Evolutionary conservation across 176 grass and related monocot species (phyloP).

Genomic region (Carex parvula): DNA sequence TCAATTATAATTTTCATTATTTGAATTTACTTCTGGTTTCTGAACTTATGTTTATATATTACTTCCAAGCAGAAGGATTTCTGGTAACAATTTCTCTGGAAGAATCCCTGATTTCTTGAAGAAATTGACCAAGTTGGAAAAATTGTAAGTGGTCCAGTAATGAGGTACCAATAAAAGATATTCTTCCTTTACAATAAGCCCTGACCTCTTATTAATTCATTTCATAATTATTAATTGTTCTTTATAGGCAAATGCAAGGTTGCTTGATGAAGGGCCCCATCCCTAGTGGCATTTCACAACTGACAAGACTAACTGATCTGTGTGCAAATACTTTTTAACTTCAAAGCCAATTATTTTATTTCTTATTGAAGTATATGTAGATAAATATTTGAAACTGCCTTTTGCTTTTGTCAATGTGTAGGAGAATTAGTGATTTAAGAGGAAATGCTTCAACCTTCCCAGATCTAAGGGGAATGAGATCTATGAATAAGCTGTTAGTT

Average conservation of each 20-base stretch:
- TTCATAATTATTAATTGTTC: constrained; percentile 20
- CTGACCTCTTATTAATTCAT: neutral
- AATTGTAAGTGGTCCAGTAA: constrained; percentile 54
- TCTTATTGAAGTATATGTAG: neutral
- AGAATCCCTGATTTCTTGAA: constrained; percentile 60
- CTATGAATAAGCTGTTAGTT: constrained; percentile 65
- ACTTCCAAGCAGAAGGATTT: constrained; percentile 66
- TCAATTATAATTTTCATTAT: constrained; percentile 3
- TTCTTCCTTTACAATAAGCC: neutral
- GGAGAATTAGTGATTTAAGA: constrained; percentile 81
- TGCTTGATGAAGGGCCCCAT: constrained; percentile 71
- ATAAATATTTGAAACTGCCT: constrained; percentile 2
- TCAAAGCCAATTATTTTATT: neutral
- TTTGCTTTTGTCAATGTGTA: constrained; percentile 38
- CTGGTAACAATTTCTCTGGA: constrained; percentile 67
- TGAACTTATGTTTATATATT: constrained; percentile 24
- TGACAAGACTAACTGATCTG: constrained; percentile 62
- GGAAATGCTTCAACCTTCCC: constrained; percentile 58
- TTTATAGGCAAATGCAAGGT: constrained; percentile 70
- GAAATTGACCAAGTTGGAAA: constrained; percentile 56
- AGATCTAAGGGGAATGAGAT: constrained; percentile 49
- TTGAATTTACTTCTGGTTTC: constrained; percentile 7
- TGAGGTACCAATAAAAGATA: neutral
- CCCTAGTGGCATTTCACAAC: constrained; percentile 52
- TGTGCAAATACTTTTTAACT: constrained; percentile 33